Percentiles rank a stretch among this genome's conserved stretches.
phyloP scores from a whole-genome alignment of 805 yeast species.

The Cyberlindnera lachancei region DNA sequence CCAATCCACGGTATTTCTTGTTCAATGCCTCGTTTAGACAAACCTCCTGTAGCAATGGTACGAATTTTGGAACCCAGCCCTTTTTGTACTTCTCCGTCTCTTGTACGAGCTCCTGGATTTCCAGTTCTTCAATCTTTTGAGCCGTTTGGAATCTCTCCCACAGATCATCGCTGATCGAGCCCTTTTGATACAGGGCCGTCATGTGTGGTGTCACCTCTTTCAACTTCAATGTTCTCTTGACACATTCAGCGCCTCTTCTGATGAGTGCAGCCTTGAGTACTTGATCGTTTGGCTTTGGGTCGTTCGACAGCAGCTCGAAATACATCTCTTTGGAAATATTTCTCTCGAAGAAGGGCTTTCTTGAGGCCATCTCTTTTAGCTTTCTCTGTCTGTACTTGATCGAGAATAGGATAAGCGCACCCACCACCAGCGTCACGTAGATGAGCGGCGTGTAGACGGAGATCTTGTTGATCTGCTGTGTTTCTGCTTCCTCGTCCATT shows the following conservation, averaged over 20 bases:
- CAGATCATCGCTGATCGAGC: constrained; percentile 86
- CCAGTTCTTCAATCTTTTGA: constrained; percentile 71
- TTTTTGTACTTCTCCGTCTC: constrained; percentile 70
- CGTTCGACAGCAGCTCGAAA: constrained; percentile 44
- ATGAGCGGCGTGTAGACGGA: constrained; percentile 67
- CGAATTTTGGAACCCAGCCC: constrained; percentile 74
- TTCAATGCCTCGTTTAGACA: constrained; percentile 88
- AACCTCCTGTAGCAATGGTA: constrained; percentile 78
- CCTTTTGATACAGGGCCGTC: constrained; percentile 70
- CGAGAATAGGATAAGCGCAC: constrained; percentile 64
- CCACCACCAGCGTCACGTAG: constrained; percentile 61
- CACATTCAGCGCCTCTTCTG: constrained; percentile 77
- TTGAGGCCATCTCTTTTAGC: constrained; percentile 41
- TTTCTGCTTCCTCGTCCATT: constrained; percentile 10
- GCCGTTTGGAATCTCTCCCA: constrained; percentile 76
- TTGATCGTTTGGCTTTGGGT: constrained; percentile 64
- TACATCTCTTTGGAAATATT: constrained; percentile 63
- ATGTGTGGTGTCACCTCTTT: constrained; percentile 71
- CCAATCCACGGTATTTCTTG: constrained; percentile 48
- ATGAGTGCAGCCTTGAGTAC: constrained; percentile 62
- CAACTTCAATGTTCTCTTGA: constrained; percentile 74
- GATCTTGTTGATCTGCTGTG: constrained; percentile 23
- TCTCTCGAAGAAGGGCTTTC: constrained; percentile 68
- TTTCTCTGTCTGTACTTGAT: constrained; percentile 55
- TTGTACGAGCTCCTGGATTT: constrained; percentile 63